phyloP scores from a whole-genome alignment of 2,329 filamentous ascomycete species.

The Verticillium klebahnii region DNA sequence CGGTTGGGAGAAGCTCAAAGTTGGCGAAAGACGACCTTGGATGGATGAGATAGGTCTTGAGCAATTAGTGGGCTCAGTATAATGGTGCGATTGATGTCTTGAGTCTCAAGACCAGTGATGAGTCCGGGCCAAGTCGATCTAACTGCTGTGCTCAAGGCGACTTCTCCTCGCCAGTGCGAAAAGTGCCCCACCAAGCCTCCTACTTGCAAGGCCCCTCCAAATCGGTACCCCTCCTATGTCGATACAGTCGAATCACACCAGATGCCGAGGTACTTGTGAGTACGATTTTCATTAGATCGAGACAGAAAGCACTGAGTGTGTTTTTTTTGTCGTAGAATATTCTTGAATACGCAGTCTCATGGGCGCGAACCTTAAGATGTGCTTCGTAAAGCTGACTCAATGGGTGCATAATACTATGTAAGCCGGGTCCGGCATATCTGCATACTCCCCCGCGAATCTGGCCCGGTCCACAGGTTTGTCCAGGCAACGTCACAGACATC shows the following conservation, averaged over 20 bases:
- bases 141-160: neutral
- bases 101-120: neutral
- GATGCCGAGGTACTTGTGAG: too few species aligned
- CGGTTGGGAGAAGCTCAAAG: neutral
- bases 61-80: neutral
- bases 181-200: neutral
- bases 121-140: neutral
- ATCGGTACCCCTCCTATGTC: neutral
- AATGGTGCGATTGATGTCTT: neutral
- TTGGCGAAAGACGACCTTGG: neutral
- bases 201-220: neutral
- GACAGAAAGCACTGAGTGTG: neutral
- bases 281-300: neutral
- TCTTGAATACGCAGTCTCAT: neutral
- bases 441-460: neutral
- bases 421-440: neutral
- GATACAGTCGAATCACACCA: neutral
- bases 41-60: neutral
- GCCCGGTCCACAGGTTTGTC: neutral
- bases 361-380: neutral
- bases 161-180: neutral
- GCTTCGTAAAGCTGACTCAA: neutral
- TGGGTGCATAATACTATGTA: neutral
- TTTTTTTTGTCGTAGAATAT: too few species aligned
- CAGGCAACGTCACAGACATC: constrained; percentile 4